Evolutionary conservation across 805 yeast genomes (phyloP), one percentile per base, ranked within the genome.

Genomic region (Barnettozyma sp.): DNA sequence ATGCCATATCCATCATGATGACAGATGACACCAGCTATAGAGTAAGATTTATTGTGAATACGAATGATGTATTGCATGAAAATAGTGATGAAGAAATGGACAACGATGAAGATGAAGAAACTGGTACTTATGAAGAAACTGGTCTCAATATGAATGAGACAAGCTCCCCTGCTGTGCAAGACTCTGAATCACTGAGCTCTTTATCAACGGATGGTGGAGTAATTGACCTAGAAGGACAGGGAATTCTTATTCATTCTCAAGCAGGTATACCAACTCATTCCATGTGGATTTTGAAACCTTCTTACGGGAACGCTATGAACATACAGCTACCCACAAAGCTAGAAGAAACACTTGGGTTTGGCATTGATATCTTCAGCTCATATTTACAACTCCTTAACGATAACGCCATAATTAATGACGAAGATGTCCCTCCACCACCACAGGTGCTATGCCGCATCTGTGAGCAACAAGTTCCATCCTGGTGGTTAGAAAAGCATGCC

Each of bases 401-500:
- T 23, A 56, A 70, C 26, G 84, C 79, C 7, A 65, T 79, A 12
- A 66, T 76, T 3, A 82, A 81, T 45, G 82, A 78, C 49, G 66
- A 60, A 9, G 65, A 68, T 40, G 68, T 85, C 0, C 94, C 95
- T 0, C 70, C 76, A n/a, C 96, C 95, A 2, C 78, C 79, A 17
- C 70, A 77, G 38, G 86, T 83, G 24, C 62, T 92, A 22, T 92
- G 99, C 57, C 71, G 96, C 32, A 87, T 92, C 19, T 92, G 99
- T 59, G 99, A 92, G 52, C 76, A 78, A 21, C 72, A 72, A 32
- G 78, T 87, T n/a, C 96, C 95, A 4, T 82, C 87, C 4, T 92
- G 98, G 98, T 92, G 94, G 82, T 66, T 92, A 26, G 98, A 90
- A 49, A 71, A 79, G 33, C 99, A 92, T 59, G 80, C 90, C 1